phyloP scores from a whole-genome alignment of 371 early-diverging fungal species.

The Lichtheimia ornata region DNA sequence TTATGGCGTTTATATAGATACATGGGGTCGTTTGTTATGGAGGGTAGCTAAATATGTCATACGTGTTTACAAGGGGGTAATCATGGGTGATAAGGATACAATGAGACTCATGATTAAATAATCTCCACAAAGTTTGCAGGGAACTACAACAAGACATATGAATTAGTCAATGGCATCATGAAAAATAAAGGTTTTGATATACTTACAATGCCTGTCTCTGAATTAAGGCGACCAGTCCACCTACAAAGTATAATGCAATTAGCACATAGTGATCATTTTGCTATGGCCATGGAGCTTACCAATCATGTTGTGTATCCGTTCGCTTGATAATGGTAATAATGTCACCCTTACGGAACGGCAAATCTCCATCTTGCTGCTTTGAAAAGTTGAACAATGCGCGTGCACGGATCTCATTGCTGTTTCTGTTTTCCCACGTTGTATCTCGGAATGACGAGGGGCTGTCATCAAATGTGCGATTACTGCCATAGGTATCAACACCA shows the following conservation, averaged over 20 bases:
- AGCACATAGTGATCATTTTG: too few relatives aligned
- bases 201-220: slow-evolving; percentile 66
- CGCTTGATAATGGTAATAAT: slow-evolving; percentile 67
- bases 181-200: not conserved
- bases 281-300: slow-evolving; percentile 34
- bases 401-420: slow-evolving; percentile 35
- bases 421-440: not conserved
- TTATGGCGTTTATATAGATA: too few relatives aligned
- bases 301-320: slow-evolving; percentile 72
- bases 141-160: slow-evolving; percentile 41
- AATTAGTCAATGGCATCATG: slow-evolving; percentile 2
- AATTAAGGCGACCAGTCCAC: slow-evolving; percentile 75
- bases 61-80: too few relatives aligned
- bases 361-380: slow-evolving; percentile 76
- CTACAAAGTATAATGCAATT: not conserved
- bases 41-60: too few relatives aligned
- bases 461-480: not conserved
- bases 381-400: slow-evolving; percentile 77
- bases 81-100: not conserved
- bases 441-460: not conserved
- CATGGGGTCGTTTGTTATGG: too few relatives aligned
- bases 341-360: slow-evolving; percentile 79
- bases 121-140: slow-evolving; percentile 76
- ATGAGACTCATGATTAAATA: slow-evolving; percentile 1
- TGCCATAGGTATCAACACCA: slow-evolving; percentile 12